Conservation (phyloP, 2,329 filamentous ascomycete genomes). For the Hirsutella minnesotensis region DNA sequence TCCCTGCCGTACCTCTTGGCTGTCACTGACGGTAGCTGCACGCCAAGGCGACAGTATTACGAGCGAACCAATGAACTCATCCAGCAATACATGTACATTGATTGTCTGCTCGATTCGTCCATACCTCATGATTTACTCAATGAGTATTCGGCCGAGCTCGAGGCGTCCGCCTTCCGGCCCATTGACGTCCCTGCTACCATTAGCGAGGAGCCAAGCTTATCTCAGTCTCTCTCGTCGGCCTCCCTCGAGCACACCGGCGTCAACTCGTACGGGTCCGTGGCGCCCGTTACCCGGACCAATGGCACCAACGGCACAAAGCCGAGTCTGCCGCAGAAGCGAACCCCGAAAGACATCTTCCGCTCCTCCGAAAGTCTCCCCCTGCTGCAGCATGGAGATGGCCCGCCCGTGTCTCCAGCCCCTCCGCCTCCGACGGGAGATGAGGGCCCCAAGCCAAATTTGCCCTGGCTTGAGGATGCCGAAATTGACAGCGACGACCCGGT, state of each 20-base stretch:
- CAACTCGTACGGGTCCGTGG: constrained; percentile 19
- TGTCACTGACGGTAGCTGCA: constrained; percentile 3
- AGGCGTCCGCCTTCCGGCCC: constrained; percentile 39
- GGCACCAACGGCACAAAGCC: constrained; percentile 7
- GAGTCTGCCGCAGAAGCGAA: constrained; percentile 53
- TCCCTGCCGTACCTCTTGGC: background rate
- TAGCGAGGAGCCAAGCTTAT: constrained; percentile 47
- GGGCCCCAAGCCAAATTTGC: constrained; percentile 44
- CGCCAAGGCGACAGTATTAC: constrained; percentile 62
- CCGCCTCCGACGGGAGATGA: constrained; percentile 10
- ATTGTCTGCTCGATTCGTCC: constrained; percentile 78
- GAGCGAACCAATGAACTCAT: constrained; percentile 80
- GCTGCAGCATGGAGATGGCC: constrained; percentile 34
- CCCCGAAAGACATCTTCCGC: constrained; percentile 77
- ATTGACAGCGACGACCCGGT: constrained; percentile 62
- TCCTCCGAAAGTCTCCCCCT: constrained; percentile 58
- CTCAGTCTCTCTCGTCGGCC: constrained; percentile 11
- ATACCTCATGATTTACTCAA: constrained; percentile 87
- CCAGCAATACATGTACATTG: constrained; percentile 88
- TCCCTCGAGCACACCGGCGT: constrained; percentile 6
- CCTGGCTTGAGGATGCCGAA: constrained; percentile 60
- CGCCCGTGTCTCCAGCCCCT: constrained; percentile 24
- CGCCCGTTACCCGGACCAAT: constrained; percentile 8
- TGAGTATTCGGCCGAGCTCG: constrained; percentile 61
- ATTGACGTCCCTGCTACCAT: constrained; percentile 62